A percentile compares a stretch with the other conserved stretches of the same genome.
These are phyloP conservation scores for Sphagnum magellanicum DNA, from an alignment of 228 moss, liverwort and hornwort species.

Conservation along the genomic window DNA sequence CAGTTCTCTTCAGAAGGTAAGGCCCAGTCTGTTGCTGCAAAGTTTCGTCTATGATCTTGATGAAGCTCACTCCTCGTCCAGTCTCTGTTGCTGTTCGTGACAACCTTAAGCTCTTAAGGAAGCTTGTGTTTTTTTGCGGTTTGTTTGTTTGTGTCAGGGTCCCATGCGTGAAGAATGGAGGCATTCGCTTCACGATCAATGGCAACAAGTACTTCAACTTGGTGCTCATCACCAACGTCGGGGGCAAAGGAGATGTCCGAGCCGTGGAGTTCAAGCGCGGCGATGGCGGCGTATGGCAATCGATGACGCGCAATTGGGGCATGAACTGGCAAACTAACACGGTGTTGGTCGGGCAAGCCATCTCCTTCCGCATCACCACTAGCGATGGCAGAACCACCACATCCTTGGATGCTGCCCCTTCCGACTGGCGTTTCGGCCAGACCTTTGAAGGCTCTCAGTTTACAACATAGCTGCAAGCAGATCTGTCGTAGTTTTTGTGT, in stretches of 20 bases:
- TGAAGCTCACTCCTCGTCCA: not conserved
- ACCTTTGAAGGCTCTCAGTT: slow-evolving; percentile 62
- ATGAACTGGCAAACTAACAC: slow-evolving; percentile 63
- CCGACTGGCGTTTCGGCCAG: slow-evolving; percentile 59
- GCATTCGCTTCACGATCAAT: slow-evolving; percentile 62
- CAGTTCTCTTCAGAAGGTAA: slow-evolving; percentile 68
- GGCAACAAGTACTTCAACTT: slow-evolving; percentile 75
- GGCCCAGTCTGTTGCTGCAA: not conserved
- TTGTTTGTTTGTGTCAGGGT: slow-evolving; percentile 23
- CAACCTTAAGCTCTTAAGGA: not conserved
- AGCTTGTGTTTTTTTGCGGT: not conserved
- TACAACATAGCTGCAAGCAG: not conserved
- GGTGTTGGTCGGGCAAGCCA: slow-evolving; percentile 34
- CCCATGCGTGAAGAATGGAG: slow-evolving; percentile 58
- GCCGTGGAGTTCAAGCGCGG: slow-evolving; percentile 50
- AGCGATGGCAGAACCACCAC: slow-evolving; percentile 41
- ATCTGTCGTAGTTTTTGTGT: too few relatives aligned
- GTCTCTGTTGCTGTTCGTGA: not conserved
- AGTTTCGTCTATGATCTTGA: not conserved
- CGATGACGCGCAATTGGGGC: slow-evolving; percentile 67
- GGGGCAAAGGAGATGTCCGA: slow-evolving; percentile 55
- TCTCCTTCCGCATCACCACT: slow-evolving; percentile 61
- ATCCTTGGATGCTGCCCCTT: slow-evolving; percentile 37
- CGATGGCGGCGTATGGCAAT: slow-evolving; percentile 29
- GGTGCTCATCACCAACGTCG: slow-evolving; percentile 60